These are phyloP conservation scores for Oxalis stricta DNA, from an alignment of 441 rosid genomes.

Conservation along the genomic window DNA sequence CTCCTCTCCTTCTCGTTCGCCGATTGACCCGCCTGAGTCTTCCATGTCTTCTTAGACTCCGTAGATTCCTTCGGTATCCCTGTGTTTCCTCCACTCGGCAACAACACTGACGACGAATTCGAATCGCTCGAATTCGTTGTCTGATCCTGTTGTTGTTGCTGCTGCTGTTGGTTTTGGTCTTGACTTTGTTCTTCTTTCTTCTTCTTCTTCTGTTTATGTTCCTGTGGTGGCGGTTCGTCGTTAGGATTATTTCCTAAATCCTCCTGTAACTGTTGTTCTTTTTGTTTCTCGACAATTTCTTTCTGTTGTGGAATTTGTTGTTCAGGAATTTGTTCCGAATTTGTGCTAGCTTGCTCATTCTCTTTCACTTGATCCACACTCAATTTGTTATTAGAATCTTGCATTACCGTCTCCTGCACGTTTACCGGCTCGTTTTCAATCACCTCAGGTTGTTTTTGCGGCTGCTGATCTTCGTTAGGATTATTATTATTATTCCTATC, in stretches of 20 bases:
- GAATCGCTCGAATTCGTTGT: constrained; percentile 4
- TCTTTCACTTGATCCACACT: too few relatives aligned
- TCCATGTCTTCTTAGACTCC: constrained; percentile 71
- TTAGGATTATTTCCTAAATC: constrained; percentile 12
- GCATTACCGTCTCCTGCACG: neutral
- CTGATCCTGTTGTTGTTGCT: too few relatives aligned
- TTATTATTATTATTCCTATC: constrained; percentile 1
- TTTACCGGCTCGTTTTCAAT: neutral
- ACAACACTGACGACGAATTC: constrained; percentile 17
- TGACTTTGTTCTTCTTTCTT: constrained; percentile 9
- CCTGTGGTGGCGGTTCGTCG: constrained; percentile 11
- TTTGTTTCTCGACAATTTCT: constrained; percentile 10
- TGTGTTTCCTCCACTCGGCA: constrained; percentile 15
- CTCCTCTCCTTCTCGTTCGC: constrained; percentile 70
- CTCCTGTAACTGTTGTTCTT: constrained; percentile 10
- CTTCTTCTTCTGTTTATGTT: neutral
- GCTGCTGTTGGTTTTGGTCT: too few relatives aligned
- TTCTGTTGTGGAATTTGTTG: neutral
- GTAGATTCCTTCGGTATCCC: constrained; percentile 72
- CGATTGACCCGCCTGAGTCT: constrained; percentile 67
- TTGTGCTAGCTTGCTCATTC: too few relatives aligned
- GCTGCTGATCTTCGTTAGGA: neutral
- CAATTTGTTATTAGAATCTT: neutral
- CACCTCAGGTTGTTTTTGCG: constrained; percentile 4
- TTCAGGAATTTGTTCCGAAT: neutral